Conservation (phyloP, 164 flowering plant species). For the Sextonia rubra region DNA sequence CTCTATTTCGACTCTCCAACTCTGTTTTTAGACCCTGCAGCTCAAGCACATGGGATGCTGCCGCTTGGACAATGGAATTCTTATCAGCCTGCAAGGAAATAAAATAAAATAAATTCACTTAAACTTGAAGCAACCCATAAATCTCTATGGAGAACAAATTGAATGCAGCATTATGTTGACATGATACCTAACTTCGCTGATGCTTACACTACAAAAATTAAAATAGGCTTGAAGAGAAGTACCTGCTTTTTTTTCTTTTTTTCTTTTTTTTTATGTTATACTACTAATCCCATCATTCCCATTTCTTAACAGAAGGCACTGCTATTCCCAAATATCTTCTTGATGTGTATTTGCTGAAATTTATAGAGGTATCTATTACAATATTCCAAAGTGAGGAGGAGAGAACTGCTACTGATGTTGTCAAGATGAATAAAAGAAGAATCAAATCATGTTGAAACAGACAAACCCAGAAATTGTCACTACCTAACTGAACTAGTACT, state of each 20-base stretch:
- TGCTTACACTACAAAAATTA: neutral
- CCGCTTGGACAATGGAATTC: constrained; percentile 32
- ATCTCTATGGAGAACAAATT: too few relatives aligned
- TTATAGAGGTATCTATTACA: too few relatives aligned
- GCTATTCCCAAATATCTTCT: too few relatives aligned
- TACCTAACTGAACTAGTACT: neutral
- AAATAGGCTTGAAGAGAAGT: neutral
- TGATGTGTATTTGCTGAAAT: too few relatives aligned
- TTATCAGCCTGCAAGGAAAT: constrained; percentile 34
- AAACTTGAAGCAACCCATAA: too few relatives aligned
- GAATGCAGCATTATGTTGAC: neutral
- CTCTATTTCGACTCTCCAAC: constrained; percentile 23
- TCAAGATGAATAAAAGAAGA: neutral
- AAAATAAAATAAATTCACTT: neutral
- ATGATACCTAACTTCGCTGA: too few relatives aligned
- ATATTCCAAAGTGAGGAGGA: neutral
- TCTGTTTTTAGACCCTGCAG: constrained; percentile 26
- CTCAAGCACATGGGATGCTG: constrained; percentile 23
- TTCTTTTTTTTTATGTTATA: too few relatives aligned
- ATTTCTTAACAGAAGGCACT: neutral
- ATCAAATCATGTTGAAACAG: neutral
- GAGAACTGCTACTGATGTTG: neutral
- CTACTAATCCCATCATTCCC: neutral
- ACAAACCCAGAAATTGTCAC: neutral
- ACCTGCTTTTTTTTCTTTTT: neutral